Percentiles rank a stretch among this genome's conserved stretches.
Conservation (phyloP, 805 yeast genomes). For the Lipomyces japonicus region DNA sequence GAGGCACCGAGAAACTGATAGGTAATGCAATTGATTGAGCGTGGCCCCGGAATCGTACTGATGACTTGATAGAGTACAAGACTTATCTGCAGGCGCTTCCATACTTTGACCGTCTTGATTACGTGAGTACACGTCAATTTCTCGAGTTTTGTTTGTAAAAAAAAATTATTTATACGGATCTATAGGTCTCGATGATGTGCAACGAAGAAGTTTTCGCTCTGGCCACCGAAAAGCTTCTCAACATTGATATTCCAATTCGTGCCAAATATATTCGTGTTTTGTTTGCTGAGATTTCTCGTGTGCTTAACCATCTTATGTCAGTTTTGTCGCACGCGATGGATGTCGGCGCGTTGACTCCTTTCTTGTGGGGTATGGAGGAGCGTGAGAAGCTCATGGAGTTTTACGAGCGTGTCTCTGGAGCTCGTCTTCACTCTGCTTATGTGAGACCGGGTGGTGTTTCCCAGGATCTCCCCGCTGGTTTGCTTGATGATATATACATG, state of each 20-base stretch:
- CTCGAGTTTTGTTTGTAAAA: neutral
- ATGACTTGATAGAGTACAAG: conserved; percentile 52
- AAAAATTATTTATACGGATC: neutral
- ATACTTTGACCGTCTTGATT: conserved; percentile 81
- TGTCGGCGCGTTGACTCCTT: conserved; percentile 90
- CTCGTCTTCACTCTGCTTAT: conserved; percentile 83
- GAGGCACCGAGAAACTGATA: conserved; percentile 86
- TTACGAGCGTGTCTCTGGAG: conserved; percentile 86
- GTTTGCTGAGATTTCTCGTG: conserved; percentile 82
- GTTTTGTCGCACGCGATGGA: conserved; percentile 87
- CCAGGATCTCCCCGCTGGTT: conserved; percentile 80
- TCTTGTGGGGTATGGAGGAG: conserved; percentile 92
- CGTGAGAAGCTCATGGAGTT: conserved; percentile 91
- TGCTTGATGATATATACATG: conserved; percentile 87
- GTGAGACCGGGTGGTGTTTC: conserved; percentile 91
- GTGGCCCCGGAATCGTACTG: neutral
- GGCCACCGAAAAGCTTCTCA: conserved; percentile 79
- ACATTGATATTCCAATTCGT: conserved; percentile 79
- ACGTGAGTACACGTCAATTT: conserved; percentile 45
- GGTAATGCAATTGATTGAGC: conserved; percentile 6
- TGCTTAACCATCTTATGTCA: conserved; percentile 81
- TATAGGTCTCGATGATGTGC: conserved; percentile 69
- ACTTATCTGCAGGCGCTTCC: conserved; percentile 87
- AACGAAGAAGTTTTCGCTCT: conserved; percentile 80
- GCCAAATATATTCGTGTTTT: conserved; percentile 80